Percentiles rank a stretch among this genome's conserved stretches.
phyloP scores from a whole-genome alignment of 148 eudicot species.

The Persicaria tinctoria region DNA sequence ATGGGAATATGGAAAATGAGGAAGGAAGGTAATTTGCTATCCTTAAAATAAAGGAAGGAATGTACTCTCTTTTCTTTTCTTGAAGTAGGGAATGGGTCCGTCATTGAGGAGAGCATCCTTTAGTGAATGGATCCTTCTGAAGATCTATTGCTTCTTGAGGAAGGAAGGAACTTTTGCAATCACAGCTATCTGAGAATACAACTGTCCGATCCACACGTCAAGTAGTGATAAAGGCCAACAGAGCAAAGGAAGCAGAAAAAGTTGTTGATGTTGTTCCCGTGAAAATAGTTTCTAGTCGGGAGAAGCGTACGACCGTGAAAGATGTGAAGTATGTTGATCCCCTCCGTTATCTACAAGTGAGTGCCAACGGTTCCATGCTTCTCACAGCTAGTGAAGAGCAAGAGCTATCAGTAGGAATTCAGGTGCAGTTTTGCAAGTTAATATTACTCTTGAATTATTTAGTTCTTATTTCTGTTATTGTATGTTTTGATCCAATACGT shows the following conservation, averaged over 20 bases:
- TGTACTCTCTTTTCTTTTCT: too few relatives aligned
- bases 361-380: conserved; percentile 58
- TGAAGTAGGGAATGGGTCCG: too few relatives aligned
- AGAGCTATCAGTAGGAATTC: conserved; percentile 70
- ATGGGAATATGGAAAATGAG: too few relatives aligned
- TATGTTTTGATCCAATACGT: background rate
- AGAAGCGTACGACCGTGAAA: conserved; percentile 43
- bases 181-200: conserved; percentile 36
- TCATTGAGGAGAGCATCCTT: too few relatives aligned
- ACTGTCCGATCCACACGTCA: conserved; percentile 78
- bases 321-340: conserved; percentile 71
- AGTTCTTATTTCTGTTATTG: background rate
- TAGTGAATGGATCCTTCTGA: too few relatives aligned
- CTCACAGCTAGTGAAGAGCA: conserved; percentile 71
- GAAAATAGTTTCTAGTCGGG: conserved; percentile 48
- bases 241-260: conserved; percentile 63
- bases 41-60: too few relatives aligned
- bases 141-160: too few relatives aligned
- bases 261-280: conserved; percentile 43
- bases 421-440: conserved; percentile 37
- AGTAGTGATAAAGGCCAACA: conserved; percentile 65
- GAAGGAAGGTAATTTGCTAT: too few relatives aligned
- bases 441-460: background rate
- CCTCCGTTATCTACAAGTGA: conserved; percentile 58
- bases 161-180: conserved; percentile 33